Base-by-base conservation (phyloP, 129 eudicot genomes). In the Artemisia annua region DNA sequence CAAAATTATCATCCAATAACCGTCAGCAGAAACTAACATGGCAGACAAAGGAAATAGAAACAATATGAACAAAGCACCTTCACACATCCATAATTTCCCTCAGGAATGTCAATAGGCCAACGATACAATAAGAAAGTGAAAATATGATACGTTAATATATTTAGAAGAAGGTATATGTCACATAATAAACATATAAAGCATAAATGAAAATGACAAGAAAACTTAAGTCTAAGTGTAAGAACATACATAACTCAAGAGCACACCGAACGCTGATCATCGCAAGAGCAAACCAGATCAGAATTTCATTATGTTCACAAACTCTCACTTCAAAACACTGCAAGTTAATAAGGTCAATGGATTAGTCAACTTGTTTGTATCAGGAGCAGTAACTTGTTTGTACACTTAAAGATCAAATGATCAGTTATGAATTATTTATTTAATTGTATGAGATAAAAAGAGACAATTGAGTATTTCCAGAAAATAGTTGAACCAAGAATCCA, bases 281-380 rank as follows among this genome's bases (percentile, higher is more conserved):
- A 75, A 46, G 52, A 58, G 57, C n/a, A 78, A 35, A 66, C 74
- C 66, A 51, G 52, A 53, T 15, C 53, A 43, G 44, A 24, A 70
- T 61, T 72, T 66, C 71, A 51, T 9, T 56, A 82, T 74, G 74
- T 67, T 74, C 74, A 61, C 19, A 70, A 50, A 63, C 53, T 62
- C 48, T 81, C 79, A 80, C 91, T 80, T 83, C 82, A 86, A 72
- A 51, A 80, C 91, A 78, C 91, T 84, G 85, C 81, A 81, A 63
- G 60, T 69, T 67, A 9, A 80, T 70, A 75, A 61, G 28, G 30
- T 54, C 51, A 62, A 32, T 17, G n/a, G 22, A 64, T 58, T n/a
- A 66, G 48, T 56, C 48, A 61, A 20, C 1, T 48, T 49, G 24
- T 66, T 44, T 56, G 48, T 48, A 67, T 58, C 13, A 57, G 24